Conservation (phyloP, 805 yeast genomes). For the Yamadazyma tumulicola region DNA sequence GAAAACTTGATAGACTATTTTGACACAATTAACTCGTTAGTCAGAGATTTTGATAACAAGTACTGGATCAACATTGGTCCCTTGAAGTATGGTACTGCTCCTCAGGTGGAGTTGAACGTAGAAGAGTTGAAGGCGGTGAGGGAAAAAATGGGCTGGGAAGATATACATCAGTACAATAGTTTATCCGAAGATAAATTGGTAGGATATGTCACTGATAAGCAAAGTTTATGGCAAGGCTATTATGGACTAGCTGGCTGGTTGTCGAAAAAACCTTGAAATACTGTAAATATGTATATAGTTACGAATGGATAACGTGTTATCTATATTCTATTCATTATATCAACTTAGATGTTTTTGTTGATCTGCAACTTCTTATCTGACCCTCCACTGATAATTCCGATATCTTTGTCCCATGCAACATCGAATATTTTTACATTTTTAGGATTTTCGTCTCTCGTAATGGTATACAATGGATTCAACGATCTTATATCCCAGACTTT, state of each 20-base stretch:
- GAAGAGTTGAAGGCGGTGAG: conserved; percentile 65
- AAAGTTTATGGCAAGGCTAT: conserved; percentile 74
- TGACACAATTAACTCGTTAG: conserved; percentile 48
- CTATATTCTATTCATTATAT: not conserved
- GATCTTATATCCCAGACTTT: conserved; percentile 96
- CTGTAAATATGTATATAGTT: not conserved
- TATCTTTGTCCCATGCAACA: conserved; percentile 75
- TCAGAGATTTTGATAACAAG: conserved; percentile 37
- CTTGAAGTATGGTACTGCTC: conserved; percentile 83
- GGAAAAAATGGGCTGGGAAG: conserved; percentile 59
- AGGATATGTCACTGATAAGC: conserved; percentile 57
- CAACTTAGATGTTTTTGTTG: conserved; percentile 38
- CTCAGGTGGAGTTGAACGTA: conserved; percentile 67
- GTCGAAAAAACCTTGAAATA: conserved; percentile 22
- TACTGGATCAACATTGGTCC: conserved; percentile 94
- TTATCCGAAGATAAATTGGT: conserved; percentile 10
- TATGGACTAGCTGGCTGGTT: conserved; percentile 66
- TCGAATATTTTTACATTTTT: conserved; percentile 69
- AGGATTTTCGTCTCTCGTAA: conserved; percentile 63
- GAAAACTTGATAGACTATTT: conserved; percentile 77
- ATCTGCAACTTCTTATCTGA: conserved; percentile 91
- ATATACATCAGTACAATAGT: conserved; percentile 13
- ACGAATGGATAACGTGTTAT: not conserved
- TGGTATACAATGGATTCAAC: conserved; percentile 73
- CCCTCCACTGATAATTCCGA: conserved; percentile 91